These are phyloP conservation scores for Plectosphaerella sp. DNA, from an alignment of 2,329 filamentous ascomycete species.

Conservation along the genomic window DNA sequence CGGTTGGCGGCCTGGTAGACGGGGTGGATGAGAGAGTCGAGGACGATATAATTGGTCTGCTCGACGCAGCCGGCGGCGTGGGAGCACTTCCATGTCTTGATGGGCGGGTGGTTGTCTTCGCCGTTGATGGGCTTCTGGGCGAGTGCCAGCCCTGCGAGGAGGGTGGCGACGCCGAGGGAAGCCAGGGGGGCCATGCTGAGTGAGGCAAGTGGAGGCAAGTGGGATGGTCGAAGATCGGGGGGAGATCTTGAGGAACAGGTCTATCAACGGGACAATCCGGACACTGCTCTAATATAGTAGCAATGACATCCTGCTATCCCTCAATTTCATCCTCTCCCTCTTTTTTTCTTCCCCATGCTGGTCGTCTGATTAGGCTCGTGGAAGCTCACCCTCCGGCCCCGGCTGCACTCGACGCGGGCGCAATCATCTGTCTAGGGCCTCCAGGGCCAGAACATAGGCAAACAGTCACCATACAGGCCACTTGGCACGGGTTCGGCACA, in stretches of 20 bases:
- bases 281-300: background rate
- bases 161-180: slow-evolving; percentile 6
- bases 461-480: background rate
- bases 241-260: background rate
- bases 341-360: background rate
- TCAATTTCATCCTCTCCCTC: background rate
- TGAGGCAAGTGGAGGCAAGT: background rate
- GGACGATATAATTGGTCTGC: slow-evolving; percentile 42
- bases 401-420: background rate
- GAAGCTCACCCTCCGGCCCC: background rate
- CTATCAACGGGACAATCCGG: background rate
- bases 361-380: background rate
- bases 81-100: slow-evolving; percentile 49
- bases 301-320: background rate
- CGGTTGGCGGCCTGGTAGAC: slow-evolving; percentile 35
- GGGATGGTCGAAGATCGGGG: background rate
- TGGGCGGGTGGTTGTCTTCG: slow-evolving; percentile 43
- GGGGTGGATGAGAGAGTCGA: slow-evolving; percentile 41
- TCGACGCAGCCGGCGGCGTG: slow-evolving; percentile 41
- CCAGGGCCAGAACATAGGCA: background rate
- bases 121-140: slow-evolving; percentile 33
- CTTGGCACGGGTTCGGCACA: background rate
- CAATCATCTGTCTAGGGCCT: no score
- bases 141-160: slow-evolving; percentile 20
- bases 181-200: slow-evolving; percentile 6